These are phyloP conservation scores for Wickerhamiella brachini DNA, from an alignment of 805 yeast species.

Conservation along the genomic window DNA sequence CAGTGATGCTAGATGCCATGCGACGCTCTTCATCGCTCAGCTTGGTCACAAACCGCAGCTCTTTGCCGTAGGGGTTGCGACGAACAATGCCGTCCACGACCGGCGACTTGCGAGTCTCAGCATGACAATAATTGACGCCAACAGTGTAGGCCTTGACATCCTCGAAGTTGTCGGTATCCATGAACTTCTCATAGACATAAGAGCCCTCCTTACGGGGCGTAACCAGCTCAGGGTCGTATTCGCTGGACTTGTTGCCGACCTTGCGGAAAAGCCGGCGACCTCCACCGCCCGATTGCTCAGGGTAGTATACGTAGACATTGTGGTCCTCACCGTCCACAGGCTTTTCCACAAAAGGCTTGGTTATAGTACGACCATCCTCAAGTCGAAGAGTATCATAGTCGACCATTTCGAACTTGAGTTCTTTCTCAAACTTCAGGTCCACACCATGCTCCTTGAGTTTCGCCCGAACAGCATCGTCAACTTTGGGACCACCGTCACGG, in stretches of 20 bases:
- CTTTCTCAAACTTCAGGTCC: slow-evolving; percentile 45
- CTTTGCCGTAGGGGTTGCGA: slow-evolving; percentile 95
- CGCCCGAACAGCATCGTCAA: slow-evolving; percentile 50
- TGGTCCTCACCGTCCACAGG: slow-evolving; percentile 99
- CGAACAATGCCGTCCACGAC: slow-evolving; percentile 99
- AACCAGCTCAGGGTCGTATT: slow-evolving; percentile 70
- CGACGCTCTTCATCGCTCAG: slow-evolving; percentile 57
- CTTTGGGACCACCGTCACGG: slow-evolving; percentile 92
- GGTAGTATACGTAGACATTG: slow-evolving; percentile 85
- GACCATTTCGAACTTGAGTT: slow-evolving; percentile 58
- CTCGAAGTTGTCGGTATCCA: slow-evolving; percentile 96
- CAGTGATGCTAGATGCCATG: slow-evolving; percentile 69
- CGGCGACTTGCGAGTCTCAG: slow-evolving; percentile 96
- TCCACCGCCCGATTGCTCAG: slow-evolving; percentile 87
- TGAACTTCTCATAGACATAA: slow-evolving; percentile 80
- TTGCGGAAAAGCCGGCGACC: slow-evolving; percentile 89
- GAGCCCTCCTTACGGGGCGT: slow-evolving; percentile 82
- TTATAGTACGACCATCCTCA: slow-evolving; percentile 57
- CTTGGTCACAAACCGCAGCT: slow-evolving; percentile 78
- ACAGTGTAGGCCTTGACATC: slow-evolving; percentile 98
- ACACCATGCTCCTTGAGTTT: slow-evolving; percentile 53
- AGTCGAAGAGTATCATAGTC: slow-evolving; percentile 69
- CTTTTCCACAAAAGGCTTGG: slow-evolving; percentile 92
- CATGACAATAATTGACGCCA: slow-evolving; percentile 83
- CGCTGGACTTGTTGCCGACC: slow-evolving; percentile 93